These are phyloP conservation scores for Cryphonectria radicalis DNA, from an alignment of 2,329 filamentous ascomycete species.

Conservation along the genomic window DNA sequence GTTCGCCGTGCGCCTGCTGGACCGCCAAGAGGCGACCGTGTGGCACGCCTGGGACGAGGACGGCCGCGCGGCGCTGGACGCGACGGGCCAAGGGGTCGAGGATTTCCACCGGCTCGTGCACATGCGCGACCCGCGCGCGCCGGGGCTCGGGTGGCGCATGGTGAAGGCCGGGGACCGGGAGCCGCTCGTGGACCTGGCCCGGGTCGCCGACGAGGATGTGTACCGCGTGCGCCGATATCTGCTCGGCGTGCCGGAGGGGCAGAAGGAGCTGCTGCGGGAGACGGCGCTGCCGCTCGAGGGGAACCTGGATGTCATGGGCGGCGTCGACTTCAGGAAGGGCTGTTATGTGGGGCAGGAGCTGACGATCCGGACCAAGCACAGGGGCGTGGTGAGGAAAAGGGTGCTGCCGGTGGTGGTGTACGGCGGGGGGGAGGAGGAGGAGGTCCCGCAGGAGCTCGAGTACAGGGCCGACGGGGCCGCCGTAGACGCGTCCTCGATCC, in stretches of 20 bases:
- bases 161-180: conserved; percentile 34
- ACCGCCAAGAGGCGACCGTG: conserved; percentile 66
- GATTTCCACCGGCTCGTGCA: conserved; percentile 22
- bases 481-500: conserved; percentile 42
- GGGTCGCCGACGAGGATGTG: conserved; percentile 48
- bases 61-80: conserved; percentile 34
- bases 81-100: not conserved
- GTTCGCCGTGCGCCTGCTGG: conserved; percentile 69
- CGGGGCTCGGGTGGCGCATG: conserved; percentile 49
- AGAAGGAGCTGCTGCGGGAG: conserved; percentile 73
- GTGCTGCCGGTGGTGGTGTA: conserved; percentile 82
- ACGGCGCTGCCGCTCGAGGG: conserved; percentile 81
- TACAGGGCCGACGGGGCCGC: conserved; percentile 44
- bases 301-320: conserved; percentile 85
- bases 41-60: conserved; percentile 76
- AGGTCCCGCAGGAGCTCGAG: conserved; percentile 45
- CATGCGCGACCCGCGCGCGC: conserved; percentile 45
- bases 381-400: conserved; percentile 88
- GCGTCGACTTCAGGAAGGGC: conserved; percentile 91
- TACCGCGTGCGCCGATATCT: conserved; percentile 82
- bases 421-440: conserved; percentile 33
- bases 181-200: conserved; percentile 47
- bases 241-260: conserved; percentile 83
- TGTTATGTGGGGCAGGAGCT: conserved; percentile 98
- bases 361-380: conserved; percentile 93